Conservation (phyloP, 1,284 basidiomycete genomes). For the Sphaerobolus stellatus region DNA sequence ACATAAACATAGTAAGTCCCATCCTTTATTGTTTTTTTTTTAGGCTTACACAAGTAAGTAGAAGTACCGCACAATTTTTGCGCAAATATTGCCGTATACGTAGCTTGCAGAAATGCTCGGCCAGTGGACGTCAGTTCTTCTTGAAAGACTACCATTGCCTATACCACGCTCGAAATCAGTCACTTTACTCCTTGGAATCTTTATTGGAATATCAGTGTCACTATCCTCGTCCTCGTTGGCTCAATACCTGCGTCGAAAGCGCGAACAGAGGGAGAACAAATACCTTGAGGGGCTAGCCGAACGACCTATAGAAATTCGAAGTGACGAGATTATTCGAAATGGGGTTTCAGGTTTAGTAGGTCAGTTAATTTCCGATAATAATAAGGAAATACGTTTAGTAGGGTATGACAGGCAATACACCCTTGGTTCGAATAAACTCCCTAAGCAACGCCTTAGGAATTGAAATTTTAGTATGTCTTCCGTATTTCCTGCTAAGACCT, state of each 20-base stretch:
- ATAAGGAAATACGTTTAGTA: background rate
- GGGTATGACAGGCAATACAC: slow-evolving; percentile 78
- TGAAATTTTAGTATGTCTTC: slow-evolving; percentile 68
- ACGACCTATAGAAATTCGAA: slow-evolving; percentile 72
- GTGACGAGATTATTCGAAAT: slow-evolving; percentile 63
- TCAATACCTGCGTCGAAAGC: slow-evolving; percentile 48
- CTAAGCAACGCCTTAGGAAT: slow-evolving; percentile 89
- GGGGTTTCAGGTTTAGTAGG: slow-evolving; percentile 85
- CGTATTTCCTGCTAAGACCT: background rate
- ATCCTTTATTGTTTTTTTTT: no score
- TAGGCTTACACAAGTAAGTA: no score
- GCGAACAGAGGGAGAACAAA: slow-evolving; percentile 35
- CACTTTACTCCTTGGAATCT: slow-evolving; percentile 56
- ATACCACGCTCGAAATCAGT: slow-evolving; percentile 1
- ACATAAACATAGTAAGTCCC: no score
- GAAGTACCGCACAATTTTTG: no score
- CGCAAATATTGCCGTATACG: no score
- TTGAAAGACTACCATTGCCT: no score
- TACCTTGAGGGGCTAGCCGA: slow-evolving; percentile 40
- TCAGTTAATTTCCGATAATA: slow-evolving; percentile 31
- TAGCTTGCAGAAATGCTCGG: no score
- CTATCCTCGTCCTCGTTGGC: slow-evolving; percentile 61
- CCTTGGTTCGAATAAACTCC: slow-evolving; percentile 88
- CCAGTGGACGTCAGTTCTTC: no score
- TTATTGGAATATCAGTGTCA: slow-evolving; percentile 71